Evolutionary conservation across 2,329 filamentous ascomycete species (phyloP).

Genomic region (Myriangium duriaei): DNA sequence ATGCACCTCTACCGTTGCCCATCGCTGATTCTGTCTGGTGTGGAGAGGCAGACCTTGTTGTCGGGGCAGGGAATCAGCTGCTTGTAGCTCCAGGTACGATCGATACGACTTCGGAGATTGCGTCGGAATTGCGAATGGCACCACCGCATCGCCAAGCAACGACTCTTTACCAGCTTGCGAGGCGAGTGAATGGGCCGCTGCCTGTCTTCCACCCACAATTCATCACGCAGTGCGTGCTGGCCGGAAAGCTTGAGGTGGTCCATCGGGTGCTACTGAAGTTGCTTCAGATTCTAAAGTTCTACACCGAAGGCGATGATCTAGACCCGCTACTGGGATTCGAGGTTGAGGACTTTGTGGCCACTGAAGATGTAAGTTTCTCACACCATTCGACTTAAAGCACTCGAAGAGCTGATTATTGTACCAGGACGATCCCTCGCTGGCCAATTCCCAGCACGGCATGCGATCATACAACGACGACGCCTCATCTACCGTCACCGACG

Average conservation of each 20-base stretch:
- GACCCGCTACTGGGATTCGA: conserved; percentile 60
- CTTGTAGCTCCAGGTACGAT: conserved; percentile 74
- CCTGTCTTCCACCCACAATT: conserved; percentile 90
- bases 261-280: conserved; percentile 61
- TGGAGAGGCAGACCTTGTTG: conserved; percentile 67
- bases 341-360: conserved; percentile 37
- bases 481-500: conserved; percentile 56
- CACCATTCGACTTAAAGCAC: too few species aligned
- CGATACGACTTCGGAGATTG: conserved; percentile 47
- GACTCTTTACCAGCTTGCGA: conserved; percentile 71
- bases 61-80: conserved; percentile 83
- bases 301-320: conserved; percentile 65
- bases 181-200: conserved; percentile 70
- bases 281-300: conserved; percentile 67
- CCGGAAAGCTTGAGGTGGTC: conserved; percentile 61
- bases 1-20: conserved; percentile 65
- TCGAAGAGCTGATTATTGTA: too few species aligned
- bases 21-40: conserved; percentile 93
- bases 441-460: neutral
- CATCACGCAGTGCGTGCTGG: conserved; percentile 71
- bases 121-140: conserved; percentile 42
- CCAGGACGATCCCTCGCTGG: conserved; percentile 1
- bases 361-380: conserved; percentile 29
- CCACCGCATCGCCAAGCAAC: conserved; percentile 39
- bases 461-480: conserved; percentile 43